Percentiles rank a stretch among this genome's conserved stretches.
Evolutionary conservation across 2,329 filamentous ascomycete species (phyloP).

Genomic region (Diaporthe helianthi): DNA sequence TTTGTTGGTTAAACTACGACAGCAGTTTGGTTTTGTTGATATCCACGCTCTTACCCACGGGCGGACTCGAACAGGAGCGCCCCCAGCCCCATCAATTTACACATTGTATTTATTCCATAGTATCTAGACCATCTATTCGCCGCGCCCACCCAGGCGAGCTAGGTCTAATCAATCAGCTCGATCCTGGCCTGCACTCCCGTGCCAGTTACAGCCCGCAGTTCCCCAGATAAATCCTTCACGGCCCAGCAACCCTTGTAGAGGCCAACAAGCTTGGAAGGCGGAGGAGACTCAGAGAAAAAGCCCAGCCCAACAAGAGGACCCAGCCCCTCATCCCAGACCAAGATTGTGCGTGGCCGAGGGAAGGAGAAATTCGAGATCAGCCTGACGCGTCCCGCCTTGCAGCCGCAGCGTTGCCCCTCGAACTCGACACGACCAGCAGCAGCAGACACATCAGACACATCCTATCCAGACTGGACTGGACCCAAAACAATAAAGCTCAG

Average conservation of each 20-base stretch:
- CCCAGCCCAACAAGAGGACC: background rate
- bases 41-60: background rate
- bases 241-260: constrained; percentile 1
- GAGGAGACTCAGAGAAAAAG: constrained; percentile 1
- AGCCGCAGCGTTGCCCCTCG: constrained; percentile 24
- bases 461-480: background rate
- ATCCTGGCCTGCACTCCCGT: constrained; percentile 1
- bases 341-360: constrained; percentile 6
- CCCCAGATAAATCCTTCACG: constrained; percentile 20
- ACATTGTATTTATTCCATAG: background rate
- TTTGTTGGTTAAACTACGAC: background rate
- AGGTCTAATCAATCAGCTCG: constrained; percentile 6
- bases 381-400: constrained; percentile 24
- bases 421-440: constrained; percentile 10
- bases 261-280: constrained; percentile 20
- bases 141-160: background rate
- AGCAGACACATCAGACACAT: background rate
- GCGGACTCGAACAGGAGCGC: background rate
- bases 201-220: constrained; percentile 1
- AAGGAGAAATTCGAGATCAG: constrained; percentile 5
- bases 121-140: background rate
- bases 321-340: constrained; percentile 7
- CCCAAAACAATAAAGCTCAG: constrained; percentile 22
- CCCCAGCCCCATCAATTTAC: constrained; percentile 16
- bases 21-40: background rate